These are phyloP conservation scores for Pichia deserticola DNA, from an alignment of 805 yeast genomes.

Conservation along the genomic window DNA sequence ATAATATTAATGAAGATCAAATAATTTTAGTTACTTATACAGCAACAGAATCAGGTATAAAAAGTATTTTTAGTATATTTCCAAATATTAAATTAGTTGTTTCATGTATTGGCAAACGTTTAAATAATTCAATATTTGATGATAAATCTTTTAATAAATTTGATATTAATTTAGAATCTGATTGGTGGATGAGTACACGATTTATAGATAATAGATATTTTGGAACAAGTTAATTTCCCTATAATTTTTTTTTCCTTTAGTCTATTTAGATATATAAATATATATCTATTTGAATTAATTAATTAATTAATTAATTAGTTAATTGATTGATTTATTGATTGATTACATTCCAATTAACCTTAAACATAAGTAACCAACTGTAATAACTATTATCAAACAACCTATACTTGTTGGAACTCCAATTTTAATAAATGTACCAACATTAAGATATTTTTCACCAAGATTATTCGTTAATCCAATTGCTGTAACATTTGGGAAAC, in stretches of 20 bases:
- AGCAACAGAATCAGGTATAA: constrained; percentile 72
- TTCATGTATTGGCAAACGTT: constrained; percentile 48
- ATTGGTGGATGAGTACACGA: constrained; percentile 57
- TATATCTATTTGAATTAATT: no score
- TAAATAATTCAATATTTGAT: constrained; percentile 12
- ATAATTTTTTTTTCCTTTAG: neutral
- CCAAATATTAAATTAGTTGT: constrained; percentile 60
- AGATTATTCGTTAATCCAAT: constrained; percentile 89
- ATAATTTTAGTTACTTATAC: constrained; percentile 64
- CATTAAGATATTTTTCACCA: constrained; percentile 85
- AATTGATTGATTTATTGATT: no score
- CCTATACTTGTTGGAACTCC: constrained; percentile 86
- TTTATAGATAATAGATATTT: constrained; percentile 73
- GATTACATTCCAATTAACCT: constrained; percentile 41
- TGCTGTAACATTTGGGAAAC: constrained; percentile 97
- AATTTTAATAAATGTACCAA: constrained; percentile 74
- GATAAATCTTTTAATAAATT: constrained; percentile 22
- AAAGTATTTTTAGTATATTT: constrained; percentile 69
- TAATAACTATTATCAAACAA: constrained; percentile 63
- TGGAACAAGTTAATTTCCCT: constrained; percentile 41
- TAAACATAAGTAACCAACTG: constrained; percentile 77
- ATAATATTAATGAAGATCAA: constrained; percentile 53
- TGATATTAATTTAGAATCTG: constrained; percentile 19
- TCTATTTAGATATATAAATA: no score
- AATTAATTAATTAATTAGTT: no score